Evolutionary conservation across 108 stramenopile species (phyloP).

Genomic region (Nannochloropsis gaditana): DNA sequence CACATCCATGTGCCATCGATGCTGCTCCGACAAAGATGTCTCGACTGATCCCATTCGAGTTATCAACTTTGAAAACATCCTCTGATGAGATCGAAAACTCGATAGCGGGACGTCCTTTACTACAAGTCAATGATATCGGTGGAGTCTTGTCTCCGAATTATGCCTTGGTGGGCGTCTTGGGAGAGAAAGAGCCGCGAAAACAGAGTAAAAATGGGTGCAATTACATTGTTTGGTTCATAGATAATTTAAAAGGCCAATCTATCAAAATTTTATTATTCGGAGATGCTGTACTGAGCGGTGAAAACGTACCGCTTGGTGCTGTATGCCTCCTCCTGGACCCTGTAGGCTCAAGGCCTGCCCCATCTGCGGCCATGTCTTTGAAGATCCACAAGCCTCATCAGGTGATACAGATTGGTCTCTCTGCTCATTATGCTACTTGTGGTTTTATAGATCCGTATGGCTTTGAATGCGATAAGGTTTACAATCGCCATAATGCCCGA

Average conservation of each 20-base stretch:
- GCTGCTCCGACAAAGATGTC: too few species aligned
- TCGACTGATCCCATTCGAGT: too few species aligned
- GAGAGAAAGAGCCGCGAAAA: background rate
- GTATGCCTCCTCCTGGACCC: background rate
- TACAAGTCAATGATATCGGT: too few species aligned
- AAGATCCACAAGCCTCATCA: background rate
- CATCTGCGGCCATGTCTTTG: background rate
- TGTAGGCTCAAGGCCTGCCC: background rate
- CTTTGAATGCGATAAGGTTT: slow-evolving; percentile 2
- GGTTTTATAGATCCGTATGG: background rate
- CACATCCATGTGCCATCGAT: too few species aligned
- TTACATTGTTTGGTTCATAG: background rate
- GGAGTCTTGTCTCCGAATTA: background rate
- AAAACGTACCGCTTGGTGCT: background rate
- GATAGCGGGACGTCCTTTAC: too few species aligned
- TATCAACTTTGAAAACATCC: too few species aligned
- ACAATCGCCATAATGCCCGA: background rate
- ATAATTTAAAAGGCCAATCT: background rate
- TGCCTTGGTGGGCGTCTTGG: background rate
- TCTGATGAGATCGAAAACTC: too few species aligned
- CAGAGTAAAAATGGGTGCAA: background rate
- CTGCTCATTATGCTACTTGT: background rate
- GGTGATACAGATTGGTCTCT: background rate
- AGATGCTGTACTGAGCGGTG: background rate
- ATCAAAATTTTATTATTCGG: background rate